Evolutionary conservation across 139 green algal genomes (phyloP).

Genomic region (Chlorella sorokiniana): DNA sequence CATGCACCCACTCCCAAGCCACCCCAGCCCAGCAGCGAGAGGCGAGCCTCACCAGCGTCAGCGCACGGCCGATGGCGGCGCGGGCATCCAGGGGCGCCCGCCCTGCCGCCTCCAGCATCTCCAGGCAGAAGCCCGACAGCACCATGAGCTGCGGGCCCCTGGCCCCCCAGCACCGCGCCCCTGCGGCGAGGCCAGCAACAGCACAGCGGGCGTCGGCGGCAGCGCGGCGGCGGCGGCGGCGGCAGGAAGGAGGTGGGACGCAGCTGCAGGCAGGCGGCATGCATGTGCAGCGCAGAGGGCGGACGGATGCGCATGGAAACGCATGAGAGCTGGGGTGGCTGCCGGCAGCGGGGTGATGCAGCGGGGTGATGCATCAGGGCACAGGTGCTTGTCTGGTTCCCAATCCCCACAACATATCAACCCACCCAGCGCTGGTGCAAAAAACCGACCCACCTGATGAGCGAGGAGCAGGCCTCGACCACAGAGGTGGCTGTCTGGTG

Average conservation of each 20-base stretch:
- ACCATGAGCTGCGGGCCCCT: constrained; percentile 21
- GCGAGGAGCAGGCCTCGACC: constrained; percentile 6
- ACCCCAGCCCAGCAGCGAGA: too few relatives aligned
- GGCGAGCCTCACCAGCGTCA: constrained; percentile 16
- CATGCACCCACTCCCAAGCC: too few relatives aligned
- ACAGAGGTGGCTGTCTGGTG: background rate
- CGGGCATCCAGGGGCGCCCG: constrained; percentile 21
- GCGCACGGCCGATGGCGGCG: constrained; percentile 20
- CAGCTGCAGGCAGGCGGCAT: too few relatives aligned
- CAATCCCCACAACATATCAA: background rate
- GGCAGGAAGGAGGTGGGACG: background rate
- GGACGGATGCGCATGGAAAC: too few relatives aligned
- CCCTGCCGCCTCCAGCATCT: constrained; percentile 14
- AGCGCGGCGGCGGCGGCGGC: background rate
- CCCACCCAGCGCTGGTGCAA: background rate
- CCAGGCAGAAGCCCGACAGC: constrained; percentile 9
- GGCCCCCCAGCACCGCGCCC: constrained; percentile 1
- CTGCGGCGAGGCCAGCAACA: background rate
- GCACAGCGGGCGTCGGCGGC: background rate
- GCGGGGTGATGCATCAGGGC: too few relatives aligned
- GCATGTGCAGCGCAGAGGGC: too few relatives aligned
- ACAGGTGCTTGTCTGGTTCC: too few relatives aligned
- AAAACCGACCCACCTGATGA: constrained; percentile 2
- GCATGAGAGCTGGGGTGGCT: too few relatives aligned
- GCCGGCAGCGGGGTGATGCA: too few relatives aligned